Evolutionary conservation across 306 rosid species (phyloP), one percentile per base, ranked within the genome.

Genomic region (Vigna radiata): DNA sequence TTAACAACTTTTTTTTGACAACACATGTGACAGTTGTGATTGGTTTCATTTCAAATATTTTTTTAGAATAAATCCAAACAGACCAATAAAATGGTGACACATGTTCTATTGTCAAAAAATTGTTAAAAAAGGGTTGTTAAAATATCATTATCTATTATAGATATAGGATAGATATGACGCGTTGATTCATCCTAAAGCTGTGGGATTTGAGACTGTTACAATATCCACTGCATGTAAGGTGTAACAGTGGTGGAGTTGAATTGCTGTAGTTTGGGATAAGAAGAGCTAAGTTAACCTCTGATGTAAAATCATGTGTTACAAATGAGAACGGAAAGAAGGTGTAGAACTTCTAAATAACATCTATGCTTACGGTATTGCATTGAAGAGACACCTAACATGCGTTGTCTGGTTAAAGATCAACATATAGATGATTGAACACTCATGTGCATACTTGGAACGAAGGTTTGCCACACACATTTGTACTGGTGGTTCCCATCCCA

Each of bases 401-500:
- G 10, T 33, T 85, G 86, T 77, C 68, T n/a, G 53, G 78, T 68
- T 71, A 81, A 83, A 83, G 82, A 62, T 80, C 37, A 70, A 46
- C 86, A 70, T 69, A 14, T 68, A 65, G 52, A 78, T 85, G 86
- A 85, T 83, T 64, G 86, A 81, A 48, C 39, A 70, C 73, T 78
- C 48, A 23, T 70, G 59, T 63, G 80, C 52, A 81, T 67, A 62
- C 76, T 62, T 63, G 60, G 74, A 76, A 67, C 13, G 18, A 29
- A 29, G 36, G 7, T 31, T 66, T 60, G 55, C 84, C 80, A 64
- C 50, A 48, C 50, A 75, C 48, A 11, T 58, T 29, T 25, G 58
- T 50, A 70, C 62, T 36, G 6, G 37, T 36, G 64, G 11, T 33
- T 55, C 21, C 53, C 66, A 19, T 55, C 21, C 39, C 53, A 19